Evolutionary conservation across 202 grass and related monocot genomes (phyloP), one percentile per base, ranked within the genome.

Genomic region (Zoysia matrella): DNA sequence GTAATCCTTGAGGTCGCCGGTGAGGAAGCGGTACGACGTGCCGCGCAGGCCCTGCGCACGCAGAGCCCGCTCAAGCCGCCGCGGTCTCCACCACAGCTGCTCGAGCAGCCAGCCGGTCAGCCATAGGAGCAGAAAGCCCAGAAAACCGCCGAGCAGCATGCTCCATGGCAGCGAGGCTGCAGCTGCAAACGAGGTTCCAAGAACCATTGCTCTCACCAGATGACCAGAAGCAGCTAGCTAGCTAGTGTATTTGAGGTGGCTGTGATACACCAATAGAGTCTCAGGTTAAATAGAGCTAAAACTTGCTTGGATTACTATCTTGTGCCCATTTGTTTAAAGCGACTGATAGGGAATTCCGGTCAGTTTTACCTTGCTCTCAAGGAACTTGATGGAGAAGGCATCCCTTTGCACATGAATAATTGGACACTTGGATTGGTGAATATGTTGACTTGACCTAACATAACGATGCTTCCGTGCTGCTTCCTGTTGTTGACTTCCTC

Each of bases 11-110:
- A 89, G 39, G 86, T 93, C 90, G 67, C 93, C 93, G 44, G 15
- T 7, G 57, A 86, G 73, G 71, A 86, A 76, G 7, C 86, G 88
- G 83, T 93, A 96, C 6, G 71, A 39, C 16, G 80, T 96, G 70
- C 90, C 90, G 1, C 44, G 55, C 54, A 96, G 80, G 30, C 93
- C 93, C 76, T 93, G 93, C 47, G 84, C 82, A 8, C 88, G 79
- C 50, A 96, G 86, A 65, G 47, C 63, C 1, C 49, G 70, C 47
- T 83, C 93, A 39, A 91, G 86, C 70, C 90, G 86, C 86, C 80
- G 85, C 44, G 90, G 93, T 48, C 22, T 70, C 69, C 82, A 63
- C 93, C 85, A 89, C 3, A 73, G 47, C 69, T 60, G 65, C 44
- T 89, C 52, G 43, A 96, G 70, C 49, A 46, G 55, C 72, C 18